Percentiles rank a stretch among this genome's conserved stretches.
Conservation (phyloP, 129 eudicot genomes). For the Rutidosis leptorrhynchoides region DNA sequence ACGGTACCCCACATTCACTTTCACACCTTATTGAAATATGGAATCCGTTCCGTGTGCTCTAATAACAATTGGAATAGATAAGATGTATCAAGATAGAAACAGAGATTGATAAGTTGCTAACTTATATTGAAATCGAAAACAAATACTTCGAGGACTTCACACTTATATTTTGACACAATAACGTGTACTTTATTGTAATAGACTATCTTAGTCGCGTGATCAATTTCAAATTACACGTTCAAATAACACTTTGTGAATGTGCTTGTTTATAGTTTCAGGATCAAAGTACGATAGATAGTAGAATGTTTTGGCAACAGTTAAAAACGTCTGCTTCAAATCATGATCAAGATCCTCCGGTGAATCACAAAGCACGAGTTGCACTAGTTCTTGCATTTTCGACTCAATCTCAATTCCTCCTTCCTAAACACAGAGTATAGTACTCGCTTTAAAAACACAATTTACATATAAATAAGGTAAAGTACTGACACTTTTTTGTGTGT, state of each 20-base stretch:
- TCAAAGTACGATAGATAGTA: conserved; percentile 2
- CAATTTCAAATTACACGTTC: conserved; percentile 5
- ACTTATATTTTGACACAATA: no score
- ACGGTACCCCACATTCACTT: no score
- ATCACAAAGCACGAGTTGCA: conserved; percentile 10
- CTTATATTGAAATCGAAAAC: no score
- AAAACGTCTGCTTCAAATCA: not conserved
- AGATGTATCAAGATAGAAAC: no score
- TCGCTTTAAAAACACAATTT: not conserved
- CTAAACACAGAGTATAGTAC: not conserved
- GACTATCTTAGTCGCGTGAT: no score
- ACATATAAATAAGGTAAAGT: not conserved
- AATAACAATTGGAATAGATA: no score
- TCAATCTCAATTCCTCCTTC: not conserved
- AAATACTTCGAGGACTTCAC: no score
- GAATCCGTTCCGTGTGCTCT: no score
- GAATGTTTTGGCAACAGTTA: conserved; percentile 12
- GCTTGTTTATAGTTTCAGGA: not conserved
- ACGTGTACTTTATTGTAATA: no score
- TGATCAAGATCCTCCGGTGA: not conserved
- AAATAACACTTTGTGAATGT: conserved; percentile 11
- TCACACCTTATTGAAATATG: no score
- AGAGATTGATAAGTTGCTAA: no score
- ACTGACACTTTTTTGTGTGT: no score
- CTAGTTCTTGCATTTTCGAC: conserved; percentile 15